phyloP scores from a whole-genome alignment of 2,329 filamentous ascomycete species.

The Colletotrichum tanaceti region DNA sequence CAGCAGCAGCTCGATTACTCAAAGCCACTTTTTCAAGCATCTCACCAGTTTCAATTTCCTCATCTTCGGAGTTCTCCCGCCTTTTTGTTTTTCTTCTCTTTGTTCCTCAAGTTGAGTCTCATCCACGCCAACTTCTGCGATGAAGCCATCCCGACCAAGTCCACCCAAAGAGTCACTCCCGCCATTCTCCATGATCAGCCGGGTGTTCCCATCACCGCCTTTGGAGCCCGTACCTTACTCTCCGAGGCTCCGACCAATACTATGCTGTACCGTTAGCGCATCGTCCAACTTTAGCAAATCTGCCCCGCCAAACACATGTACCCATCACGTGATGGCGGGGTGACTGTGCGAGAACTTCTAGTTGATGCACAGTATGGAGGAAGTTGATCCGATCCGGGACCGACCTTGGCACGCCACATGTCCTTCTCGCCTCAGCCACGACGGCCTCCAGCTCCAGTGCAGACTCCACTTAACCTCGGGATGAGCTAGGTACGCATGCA shows the following conservation, averaged over 20 bases:
- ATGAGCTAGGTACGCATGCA: too few relatives aligned
- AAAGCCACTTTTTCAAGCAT: slow-evolving; percentile 13
- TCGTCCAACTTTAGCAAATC: slow-evolving; percentile 16
- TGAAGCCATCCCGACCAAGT: not conserved
- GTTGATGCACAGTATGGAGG: slow-evolving; percentile 17
- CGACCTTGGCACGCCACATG: not conserved
- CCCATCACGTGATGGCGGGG: slow-evolving; percentile 36
- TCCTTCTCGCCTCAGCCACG: not conserved
- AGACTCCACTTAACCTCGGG: not conserved
- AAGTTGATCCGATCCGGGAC: too few relatives aligned
- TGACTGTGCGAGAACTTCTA: slow-evolving; percentile 14
- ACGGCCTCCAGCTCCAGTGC: not conserved
- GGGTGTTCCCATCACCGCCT: slow-evolving; percentile 38
- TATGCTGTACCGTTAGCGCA: slow-evolving; percentile 26
- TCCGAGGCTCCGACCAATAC: slow-evolving; percentile 14
- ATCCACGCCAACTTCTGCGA: not conserved
- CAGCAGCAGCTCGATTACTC: not conserved
- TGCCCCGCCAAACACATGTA: slow-evolving; percentile 30
- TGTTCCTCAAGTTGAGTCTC: not conserved
- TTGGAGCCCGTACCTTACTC: slow-evolving; percentile 28
- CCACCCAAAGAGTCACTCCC: slow-evolving; percentile 11
- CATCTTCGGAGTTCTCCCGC: too few relatives aligned
- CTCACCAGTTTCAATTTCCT: slow-evolving; percentile 5
- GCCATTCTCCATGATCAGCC: slow-evolving; percentile 32
- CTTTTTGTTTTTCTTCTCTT: not conserved